phyloP scores from a whole-genome alignment of 2,329 filamentous ascomycete genomes.

The Thielaviopsis ethacetica region DNA sequence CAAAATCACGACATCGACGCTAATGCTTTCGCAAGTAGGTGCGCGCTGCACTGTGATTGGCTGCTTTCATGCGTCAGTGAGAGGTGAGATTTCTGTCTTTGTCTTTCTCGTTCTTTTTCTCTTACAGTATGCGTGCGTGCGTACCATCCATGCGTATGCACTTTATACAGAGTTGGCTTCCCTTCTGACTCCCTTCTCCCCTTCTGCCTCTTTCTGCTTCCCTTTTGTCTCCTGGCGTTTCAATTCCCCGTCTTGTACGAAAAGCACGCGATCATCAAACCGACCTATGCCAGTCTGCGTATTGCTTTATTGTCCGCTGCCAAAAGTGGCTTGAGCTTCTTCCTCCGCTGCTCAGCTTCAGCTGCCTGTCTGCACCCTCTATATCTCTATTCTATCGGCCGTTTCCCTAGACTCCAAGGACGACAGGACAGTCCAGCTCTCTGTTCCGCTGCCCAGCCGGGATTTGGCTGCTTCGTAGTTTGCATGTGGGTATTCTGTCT shows the following conservation, averaged over 20 bases:
- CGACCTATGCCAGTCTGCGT: too few relatives aligned
- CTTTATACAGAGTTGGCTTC: too few relatives aligned
- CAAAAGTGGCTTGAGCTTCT: background rate
- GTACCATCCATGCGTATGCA: too few relatives aligned
- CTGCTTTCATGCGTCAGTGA: background rate
- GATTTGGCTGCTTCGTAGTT: background rate
- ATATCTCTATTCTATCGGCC: too few relatives aligned
- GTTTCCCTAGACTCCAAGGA: background rate
- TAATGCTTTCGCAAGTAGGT: slow-evolving; percentile 29
- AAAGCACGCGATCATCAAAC: background rate
- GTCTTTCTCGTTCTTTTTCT: too few relatives aligned
- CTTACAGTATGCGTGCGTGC: too few relatives aligned
- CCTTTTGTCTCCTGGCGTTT: background rate
- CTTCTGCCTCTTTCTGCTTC: too few relatives aligned
- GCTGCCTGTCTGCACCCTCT: too few relatives aligned
- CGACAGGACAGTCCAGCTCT: background rate
- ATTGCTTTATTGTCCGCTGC: background rate
- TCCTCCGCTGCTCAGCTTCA: too few relatives aligned
- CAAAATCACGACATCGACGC: slow-evolving; percentile 34
- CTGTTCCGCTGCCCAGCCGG: background rate
- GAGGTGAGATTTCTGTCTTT: background rate
- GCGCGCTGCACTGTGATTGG: slow-evolving; percentile 20
- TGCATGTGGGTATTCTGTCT: too few relatives aligned
- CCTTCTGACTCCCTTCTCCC: too few relatives aligned
- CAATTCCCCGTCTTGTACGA: background rate